These are phyloP conservation scores for Vitis cinerea DNA, from an alignment of 164 flowering plant species.

Conservation along the genomic window DNA sequence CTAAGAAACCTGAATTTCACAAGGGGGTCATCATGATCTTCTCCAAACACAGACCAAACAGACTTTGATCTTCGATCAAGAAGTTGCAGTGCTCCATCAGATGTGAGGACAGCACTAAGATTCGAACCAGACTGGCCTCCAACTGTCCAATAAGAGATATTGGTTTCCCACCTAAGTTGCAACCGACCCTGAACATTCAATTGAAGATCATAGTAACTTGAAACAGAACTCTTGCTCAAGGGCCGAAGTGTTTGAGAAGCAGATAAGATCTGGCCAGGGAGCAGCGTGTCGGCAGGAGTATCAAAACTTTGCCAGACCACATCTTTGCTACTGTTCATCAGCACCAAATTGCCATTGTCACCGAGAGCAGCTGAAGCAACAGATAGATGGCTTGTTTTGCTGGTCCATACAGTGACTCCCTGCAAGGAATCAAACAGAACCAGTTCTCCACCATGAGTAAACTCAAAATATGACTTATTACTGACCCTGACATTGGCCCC, in stretches of 20 bases:
- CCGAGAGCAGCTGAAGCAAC: slow-evolving; percentile 55
- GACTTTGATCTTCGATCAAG: slow-evolving; percentile 31
- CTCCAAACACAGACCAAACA: slow-evolving; percentile 59
- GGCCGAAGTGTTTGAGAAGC: slow-evolving; percentile 44
- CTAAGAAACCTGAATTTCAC: slow-evolving; percentile 56
- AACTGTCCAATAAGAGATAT: slow-evolving; percentile 56
- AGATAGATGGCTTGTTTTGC: slow-evolving; percentile 40
- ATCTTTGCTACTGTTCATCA: slow-evolving; percentile 26
- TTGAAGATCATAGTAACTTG: slow-evolving; percentile 59
- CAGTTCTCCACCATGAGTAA: slow-evolving; percentile 48
- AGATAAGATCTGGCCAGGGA: slow-evolving; percentile 64
- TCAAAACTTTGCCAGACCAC: slow-evolving; percentile 72
- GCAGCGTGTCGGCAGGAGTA: slow-evolving; percentile 59
- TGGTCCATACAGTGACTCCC: slow-evolving; percentile 48
- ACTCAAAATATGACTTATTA: slow-evolving; percentile 46
- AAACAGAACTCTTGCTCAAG: slow-evolving; percentile 38
- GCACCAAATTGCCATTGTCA: slow-evolving; percentile 66
- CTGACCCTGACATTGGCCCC: slow-evolving; percentile 54
- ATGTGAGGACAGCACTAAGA: slow-evolving; percentile 33
- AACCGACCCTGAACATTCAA: slow-evolving; percentile 45
- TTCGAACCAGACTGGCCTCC: slow-evolving; percentile 20
- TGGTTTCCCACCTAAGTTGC: slow-evolving; percentile 58
- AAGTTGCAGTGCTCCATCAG: slow-evolving; percentile 55
- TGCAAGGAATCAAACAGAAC: slow-evolving; percentile 48
- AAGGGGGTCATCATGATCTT: slow-evolving; percentile 52